Evolutionary conservation across 1,284 basidiomycete genomes (phyloP), one percentile per base, ranked within the genome.

Genomic region (Ceratobasidium sp.): DNA sequence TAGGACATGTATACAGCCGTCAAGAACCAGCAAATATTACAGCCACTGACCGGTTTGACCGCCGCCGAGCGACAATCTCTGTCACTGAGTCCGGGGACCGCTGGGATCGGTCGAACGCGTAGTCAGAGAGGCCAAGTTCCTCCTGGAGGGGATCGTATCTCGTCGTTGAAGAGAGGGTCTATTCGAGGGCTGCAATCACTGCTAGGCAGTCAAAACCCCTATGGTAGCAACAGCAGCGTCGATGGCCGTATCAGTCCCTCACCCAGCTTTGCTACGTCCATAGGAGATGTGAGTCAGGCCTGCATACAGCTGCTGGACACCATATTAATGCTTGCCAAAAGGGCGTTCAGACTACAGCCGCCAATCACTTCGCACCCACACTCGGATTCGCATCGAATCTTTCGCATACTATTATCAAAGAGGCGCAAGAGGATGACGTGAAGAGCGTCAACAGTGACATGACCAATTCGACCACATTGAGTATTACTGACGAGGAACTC

Each of bases 371-470:
- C 61, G 86, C 90, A 0, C 92, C 93, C 0, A 89, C 94, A 0
- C 85, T 98, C 6, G 97, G 97, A 4, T 99, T 99, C 79, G 97
- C 95, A 1, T 96, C 92, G 72, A 98, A 97, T 75, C 85, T 99
- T 23, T 94, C 94, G 0, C 93, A 97, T 79, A 96, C 95, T 0
- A 98, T 98, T 79, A 98, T 99, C 79, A 89, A 91, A 28, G 97
- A 99, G 80, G 85, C 92, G 6, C 92, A 95, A 75, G 96, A 98
- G 80, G 96, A 97, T 78, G 95, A 97, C 77, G 86, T 88, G 59
- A 85, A 87, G 60, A 95, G 92, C 75, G 78, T 88, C 12, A 84
- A 85, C 23, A 91, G 89, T 76, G 84, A 86, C 43, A 85, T 84
- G 50, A 87, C 89, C 6, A 82, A 79, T 57, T 87, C 86, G 21